A percentile compares a stretch with the other conserved stretches of the same genome.
Evolutionary conservation across 176 grass and related monocot species (phyloP).

Genomic region (Tuctoria greenei): DNA sequence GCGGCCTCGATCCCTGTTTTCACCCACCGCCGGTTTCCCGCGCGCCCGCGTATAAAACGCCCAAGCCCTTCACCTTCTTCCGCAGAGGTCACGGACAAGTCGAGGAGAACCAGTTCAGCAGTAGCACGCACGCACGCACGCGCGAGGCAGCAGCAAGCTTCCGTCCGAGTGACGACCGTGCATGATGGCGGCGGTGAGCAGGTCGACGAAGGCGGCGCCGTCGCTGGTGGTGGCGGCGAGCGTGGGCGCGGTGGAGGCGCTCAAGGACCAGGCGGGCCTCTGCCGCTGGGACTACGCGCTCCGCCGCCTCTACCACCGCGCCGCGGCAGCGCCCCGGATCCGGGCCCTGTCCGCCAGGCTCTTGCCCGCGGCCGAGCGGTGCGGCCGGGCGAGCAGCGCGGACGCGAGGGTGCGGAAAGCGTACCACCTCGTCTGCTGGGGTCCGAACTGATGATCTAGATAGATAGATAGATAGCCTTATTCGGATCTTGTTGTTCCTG

Average conservation of each 20-base stretch:
- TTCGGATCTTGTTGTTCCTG: neutral
- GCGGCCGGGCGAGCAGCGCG: neutral
- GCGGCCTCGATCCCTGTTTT: conserved; percentile 15
- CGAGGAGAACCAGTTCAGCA: neutral
- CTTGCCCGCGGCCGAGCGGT: neutral
- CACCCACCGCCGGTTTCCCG: conserved; percentile 1
- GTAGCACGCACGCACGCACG: too few relatives aligned
- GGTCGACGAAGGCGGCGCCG: conserved; percentile 46
- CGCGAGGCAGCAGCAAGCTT: neutral
- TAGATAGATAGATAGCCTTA: too few relatives aligned
- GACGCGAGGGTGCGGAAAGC: conserved; percentile 38
- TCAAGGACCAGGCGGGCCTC: conserved; percentile 75
- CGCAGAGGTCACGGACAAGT: neutral
- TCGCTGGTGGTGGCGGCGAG: conserved; percentile 65
- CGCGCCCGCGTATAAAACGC: conserved; percentile 33
- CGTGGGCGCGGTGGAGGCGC: conserved; percentile 66
- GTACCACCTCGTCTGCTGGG: conserved; percentile 76
- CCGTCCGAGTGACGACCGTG: too few relatives aligned
- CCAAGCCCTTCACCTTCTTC: too few relatives aligned
- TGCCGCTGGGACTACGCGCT: conserved; percentile 77
- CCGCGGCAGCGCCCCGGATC: conserved; percentile 1
- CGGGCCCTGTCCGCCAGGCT: conserved; percentile 18
- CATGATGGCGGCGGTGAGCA: conserved; percentile 19
- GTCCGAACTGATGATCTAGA: conserved; percentile 44
- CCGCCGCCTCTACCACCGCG: conserved; percentile 42